Percentiles rank a stretch among this genome's conserved stretches.
Evolutionary conservation across 768 basidiomycete species (phyloP).

Genomic region (Boletus rubroflammeus): DNA sequence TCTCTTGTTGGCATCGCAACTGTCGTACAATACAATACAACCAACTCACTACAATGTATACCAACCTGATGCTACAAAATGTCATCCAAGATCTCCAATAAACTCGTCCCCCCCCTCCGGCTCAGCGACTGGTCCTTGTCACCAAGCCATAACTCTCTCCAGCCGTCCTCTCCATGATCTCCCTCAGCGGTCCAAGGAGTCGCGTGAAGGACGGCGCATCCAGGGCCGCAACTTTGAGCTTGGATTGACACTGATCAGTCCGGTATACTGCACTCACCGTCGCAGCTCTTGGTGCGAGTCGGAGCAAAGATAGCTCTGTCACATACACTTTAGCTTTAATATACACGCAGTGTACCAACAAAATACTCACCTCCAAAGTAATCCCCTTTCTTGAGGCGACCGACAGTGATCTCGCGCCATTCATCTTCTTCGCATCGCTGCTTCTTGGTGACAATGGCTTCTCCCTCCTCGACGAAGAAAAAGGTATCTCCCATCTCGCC

Average conservation of each 20-base stretch:
- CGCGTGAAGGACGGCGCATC: conserved; percentile 93
- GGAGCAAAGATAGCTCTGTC: conserved; percentile 86
- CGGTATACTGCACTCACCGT: conserved; percentile 78
- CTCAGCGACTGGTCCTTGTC: conserved; percentile 33
- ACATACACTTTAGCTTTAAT: conserved; percentile 6
- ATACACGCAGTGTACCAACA: not conserved
- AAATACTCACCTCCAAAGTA: conserved; percentile 88
- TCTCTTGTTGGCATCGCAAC: conserved; percentile 32
- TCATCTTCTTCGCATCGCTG: conserved; percentile 57
- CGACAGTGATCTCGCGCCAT: conserved; percentile 65
- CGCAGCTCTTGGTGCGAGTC: conserved; percentile 89
- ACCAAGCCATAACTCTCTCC: conserved; percentile 61
- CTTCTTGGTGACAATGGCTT: conserved; percentile 81
- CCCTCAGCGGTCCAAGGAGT: conserved; percentile 85
- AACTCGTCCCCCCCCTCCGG: not conserved
- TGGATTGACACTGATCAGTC: conserved; percentile 45
- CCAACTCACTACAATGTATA: conserved; percentile 5
- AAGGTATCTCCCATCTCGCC: conserved; percentile 97
- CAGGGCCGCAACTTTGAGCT: conserved; percentile 89
- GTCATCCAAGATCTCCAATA: not conserved
- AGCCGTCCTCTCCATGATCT: conserved; percentile 90
- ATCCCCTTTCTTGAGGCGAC: conserved; percentile 81
- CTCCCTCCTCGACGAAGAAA: conserved; percentile 95
- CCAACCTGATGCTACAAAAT: conserved; percentile 10
- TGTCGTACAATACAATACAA: conserved; percentile 1